Evolutionary conservation across 2,329 filamentous ascomycete genomes (phyloP), one percentile per base, ranked within the genome.

Genomic region (Stromatinia cepivora): DNA sequence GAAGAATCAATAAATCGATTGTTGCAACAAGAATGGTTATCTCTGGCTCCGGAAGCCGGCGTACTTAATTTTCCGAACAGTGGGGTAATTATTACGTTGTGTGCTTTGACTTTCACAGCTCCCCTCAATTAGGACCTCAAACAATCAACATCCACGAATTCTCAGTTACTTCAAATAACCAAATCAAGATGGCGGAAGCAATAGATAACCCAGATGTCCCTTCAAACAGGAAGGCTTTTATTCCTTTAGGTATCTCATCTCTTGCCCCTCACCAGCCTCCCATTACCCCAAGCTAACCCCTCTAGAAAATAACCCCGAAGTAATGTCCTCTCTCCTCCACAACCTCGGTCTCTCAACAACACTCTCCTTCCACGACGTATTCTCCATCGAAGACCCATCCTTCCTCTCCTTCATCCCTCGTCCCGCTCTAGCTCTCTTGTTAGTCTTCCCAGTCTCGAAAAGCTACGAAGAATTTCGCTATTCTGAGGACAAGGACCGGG

Each of bases 291-390:
- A 63, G 34, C 67, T 63, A 58, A 62, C 22, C 50, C 11, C 75
- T 85, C 85, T 31, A 78, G 88, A 90, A 77, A 88, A 87, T 75
- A 97, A 97, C 83, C 94, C 95, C 0, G 89, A 93, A 81, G 89
- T 97, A 39, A 95, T 98, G 90, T 93, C 90, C 66, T 82, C 85
- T 54, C 89, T 98, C 53, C 87, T 96, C 67, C 92, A 92, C 82
- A 89, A 89, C 75, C 91, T 98, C 28, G 94, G 94, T 72, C 87
- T 98, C 67, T 91, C 91, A 15, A 77, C 81, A n/a, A 84, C 86
- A 34, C 86, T 98, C 57, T 86, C 88, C 75, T 90, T 97, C 81
- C 91, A 97, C 84, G 95, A 98, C 81, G 93, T 99, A 79, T 97
- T 90, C 85, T 94, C 90, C 74, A 90, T 99, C 77, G 90, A 92